Evolutionary conservation across 768 basidiomycete species (phyloP).

Genomic region (Russula ochroleuca): DNA sequence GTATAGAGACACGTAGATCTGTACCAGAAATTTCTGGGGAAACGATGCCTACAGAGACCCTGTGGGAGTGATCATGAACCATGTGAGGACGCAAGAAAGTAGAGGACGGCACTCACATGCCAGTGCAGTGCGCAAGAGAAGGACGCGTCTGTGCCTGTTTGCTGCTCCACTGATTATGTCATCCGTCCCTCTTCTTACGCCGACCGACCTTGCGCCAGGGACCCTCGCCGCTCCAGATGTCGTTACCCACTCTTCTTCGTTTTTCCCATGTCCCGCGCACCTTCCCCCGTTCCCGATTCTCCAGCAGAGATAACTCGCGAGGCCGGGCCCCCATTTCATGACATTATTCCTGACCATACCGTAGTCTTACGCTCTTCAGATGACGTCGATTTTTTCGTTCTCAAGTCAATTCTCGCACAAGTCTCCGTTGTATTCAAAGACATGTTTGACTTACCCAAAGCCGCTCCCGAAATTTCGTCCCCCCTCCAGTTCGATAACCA

Average conservation of each 20-base stretch:
- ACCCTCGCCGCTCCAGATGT: not conserved
- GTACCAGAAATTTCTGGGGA: conserved; percentile 67
- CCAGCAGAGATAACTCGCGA: not conserved
- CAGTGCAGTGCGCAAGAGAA: not conserved
- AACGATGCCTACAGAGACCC: conserved; percentile 48
- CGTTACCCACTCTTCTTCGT: not conserved
- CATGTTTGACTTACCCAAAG: conserved; percentile 23
- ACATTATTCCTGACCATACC: conserved; percentile 13
- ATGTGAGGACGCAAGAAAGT: not conserved
- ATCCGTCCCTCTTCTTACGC: not conserved
- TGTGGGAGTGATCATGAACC: conserved; percentile 28
- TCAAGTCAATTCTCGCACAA: conserved; percentile 20
- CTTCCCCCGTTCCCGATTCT: conserved; percentile 1
- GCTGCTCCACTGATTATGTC: not conserved
- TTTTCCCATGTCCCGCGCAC: conserved; percentile 5
- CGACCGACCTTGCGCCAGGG: not conserved
- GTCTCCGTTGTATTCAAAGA: conserved; percentile 22
- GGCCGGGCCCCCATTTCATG: conserved; percentile 23
- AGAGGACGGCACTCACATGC: conserved; percentile 8
- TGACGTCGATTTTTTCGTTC: conserved; percentile 24
- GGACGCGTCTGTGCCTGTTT: not conserved
- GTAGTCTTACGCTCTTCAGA: conserved; percentile 26
- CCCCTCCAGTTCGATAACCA: not conserved
- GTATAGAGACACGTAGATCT: conserved; percentile 60
- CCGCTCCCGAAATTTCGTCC: not conserved